Evolutionary conservation across 345 rosid genomes (phyloP).

Genomic region (Eucalyptus brandiana): DNA sequence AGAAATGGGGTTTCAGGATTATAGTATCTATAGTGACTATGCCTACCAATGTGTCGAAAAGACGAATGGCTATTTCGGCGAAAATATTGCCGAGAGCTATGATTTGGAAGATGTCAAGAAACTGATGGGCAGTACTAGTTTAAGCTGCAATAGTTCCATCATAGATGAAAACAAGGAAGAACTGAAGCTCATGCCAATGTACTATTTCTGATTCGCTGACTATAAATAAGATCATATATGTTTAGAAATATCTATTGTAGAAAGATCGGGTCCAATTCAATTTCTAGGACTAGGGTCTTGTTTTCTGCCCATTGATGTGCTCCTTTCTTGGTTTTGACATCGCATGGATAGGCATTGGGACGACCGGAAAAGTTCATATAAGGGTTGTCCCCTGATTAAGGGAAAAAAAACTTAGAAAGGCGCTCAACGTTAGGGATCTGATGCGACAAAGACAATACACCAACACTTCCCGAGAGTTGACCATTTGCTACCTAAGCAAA

Average conservation of each 20-base stretch:
- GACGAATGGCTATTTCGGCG: slow-evolving; percentile 21
- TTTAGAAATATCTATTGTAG: background rate
- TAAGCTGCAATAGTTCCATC: slow-evolving; percentile 1
- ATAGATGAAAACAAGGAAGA: slow-evolving; percentile 54
- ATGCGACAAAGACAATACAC: background rate
- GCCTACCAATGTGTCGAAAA: slow-evolving; percentile 23
- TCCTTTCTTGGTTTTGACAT: background rate
- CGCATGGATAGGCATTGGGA: background rate
- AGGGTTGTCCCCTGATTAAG: background rate
- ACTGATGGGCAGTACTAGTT: slow-evolving; percentile 24
- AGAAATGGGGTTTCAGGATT: slow-evolving; percentile 11
- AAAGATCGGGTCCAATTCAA: background rate
- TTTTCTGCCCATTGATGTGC: background rate
- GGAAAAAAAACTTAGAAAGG: background rate
- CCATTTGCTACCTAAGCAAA: background rate
- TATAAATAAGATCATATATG: background rate
- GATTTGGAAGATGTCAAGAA: slow-evolving; percentile 58
- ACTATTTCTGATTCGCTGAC: background rate
- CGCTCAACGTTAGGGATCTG: background rate
- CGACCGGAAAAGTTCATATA: background rate
- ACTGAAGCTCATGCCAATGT: slow-evolving; percentile 25
- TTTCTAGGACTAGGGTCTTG: background rate
- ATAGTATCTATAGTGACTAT: slow-evolving; percentile 1
- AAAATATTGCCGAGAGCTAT: slow-evolving; percentile 10
- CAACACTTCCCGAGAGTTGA: background rate